These are phyloP conservation scores for Teratosphaeria pseudoeucalypti DNA, from an alignment of 2,329 filamentous ascomycete species.

Conservation along the genomic window DNA sequence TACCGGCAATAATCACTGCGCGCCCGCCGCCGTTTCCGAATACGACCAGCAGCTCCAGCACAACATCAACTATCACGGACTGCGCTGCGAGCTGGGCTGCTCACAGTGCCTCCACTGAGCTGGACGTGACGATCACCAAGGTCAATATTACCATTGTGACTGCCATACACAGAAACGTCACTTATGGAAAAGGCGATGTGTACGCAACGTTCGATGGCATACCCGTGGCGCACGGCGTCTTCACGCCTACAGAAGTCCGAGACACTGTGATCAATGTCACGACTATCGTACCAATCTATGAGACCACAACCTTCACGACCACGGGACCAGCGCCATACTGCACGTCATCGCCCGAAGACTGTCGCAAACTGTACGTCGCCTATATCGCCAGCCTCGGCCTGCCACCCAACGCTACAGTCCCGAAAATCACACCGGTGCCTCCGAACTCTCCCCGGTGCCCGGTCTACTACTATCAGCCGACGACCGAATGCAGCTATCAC, in stretches of 20 bases:
- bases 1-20: background rate
- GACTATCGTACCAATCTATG: background rate
- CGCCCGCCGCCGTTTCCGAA: background rate
- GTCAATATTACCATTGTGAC: constrained; percentile 1
- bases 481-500: constrained; percentile 2
- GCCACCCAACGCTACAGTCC: constrained; percentile 8
- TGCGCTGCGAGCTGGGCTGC: background rate
- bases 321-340: constrained; percentile 2
- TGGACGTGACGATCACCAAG: background rate
- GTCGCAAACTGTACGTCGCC: constrained; percentile 10
- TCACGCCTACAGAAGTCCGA: constrained; percentile 7
- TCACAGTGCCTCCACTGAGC: background rate
- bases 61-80: too few species aligned
- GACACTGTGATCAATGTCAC: constrained; percentile 7
- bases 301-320: background rate
- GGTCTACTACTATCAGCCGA: constrained; percentile 7
- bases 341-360: constrained; percentile 5
- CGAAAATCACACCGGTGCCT: constrained; percentile 11
- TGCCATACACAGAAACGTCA: background rate
- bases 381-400: constrained; percentile 13
- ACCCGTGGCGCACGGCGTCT: constrained; percentile 8
- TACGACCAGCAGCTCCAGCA: background rate
- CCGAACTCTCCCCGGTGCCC: constrained; percentile 12
- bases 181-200: constrained; percentile 12
- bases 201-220: constrained; percentile 10